phyloP scores from a whole-genome alignment of 352 stramenopile species.

The Lagenidium giganteum region DNA sequence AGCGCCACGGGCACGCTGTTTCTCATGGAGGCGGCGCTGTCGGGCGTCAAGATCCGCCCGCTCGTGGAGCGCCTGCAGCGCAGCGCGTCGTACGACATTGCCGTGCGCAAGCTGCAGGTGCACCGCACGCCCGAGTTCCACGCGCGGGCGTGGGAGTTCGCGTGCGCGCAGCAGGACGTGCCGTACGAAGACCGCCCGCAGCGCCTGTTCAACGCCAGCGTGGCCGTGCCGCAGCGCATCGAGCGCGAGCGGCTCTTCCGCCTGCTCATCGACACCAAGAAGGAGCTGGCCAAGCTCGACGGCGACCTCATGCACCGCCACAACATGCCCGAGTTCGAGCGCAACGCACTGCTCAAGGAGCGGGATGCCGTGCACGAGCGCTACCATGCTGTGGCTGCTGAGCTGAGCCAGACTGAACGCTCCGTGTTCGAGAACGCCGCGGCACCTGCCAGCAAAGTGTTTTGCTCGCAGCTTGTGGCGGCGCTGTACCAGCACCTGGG shows the following conservation, averaged over 20 bases:
- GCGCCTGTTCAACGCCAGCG: slow-evolving; percentile 71
- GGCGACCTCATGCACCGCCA: slow-evolving; percentile 55
- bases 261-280: slow-evolving; percentile 56
- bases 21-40: slow-evolving; percentile 68
- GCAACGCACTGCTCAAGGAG: slow-evolving; percentile 56
- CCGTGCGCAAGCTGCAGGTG: slow-evolving; percentile 72
- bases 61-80: slow-evolving; percentile 70
- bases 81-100: slow-evolving; percentile 63
- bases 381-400: slow-evolving; percentile 51
- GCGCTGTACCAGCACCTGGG: slow-evolving; percentile 78
- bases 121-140: slow-evolving; percentile 56
- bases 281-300: slow-evolving; percentile 52
- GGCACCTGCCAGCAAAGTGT: slow-evolving; percentile 48
- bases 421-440: slow-evolving; percentile 82
- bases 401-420: slow-evolving; percentile 58
- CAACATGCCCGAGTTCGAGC: slow-evolving; percentile 72
- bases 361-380: slow-evolving; percentile 34
- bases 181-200: slow-evolving; percentile 78
- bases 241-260: slow-evolving; percentile 76
- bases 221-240: slow-evolving; percentile 59
- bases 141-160: slow-evolving; percentile 48
- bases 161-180: slow-evolving; percentile 46
- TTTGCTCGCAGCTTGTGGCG: slow-evolving; percentile 80
- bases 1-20: slow-evolving; percentile 42
- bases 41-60: slow-evolving; percentile 80